These are phyloP conservation scores for Aspergillus leporis DNA, from an alignment of 495 filamentous ascomycete species.

Conservation along the genomic window DNA sequence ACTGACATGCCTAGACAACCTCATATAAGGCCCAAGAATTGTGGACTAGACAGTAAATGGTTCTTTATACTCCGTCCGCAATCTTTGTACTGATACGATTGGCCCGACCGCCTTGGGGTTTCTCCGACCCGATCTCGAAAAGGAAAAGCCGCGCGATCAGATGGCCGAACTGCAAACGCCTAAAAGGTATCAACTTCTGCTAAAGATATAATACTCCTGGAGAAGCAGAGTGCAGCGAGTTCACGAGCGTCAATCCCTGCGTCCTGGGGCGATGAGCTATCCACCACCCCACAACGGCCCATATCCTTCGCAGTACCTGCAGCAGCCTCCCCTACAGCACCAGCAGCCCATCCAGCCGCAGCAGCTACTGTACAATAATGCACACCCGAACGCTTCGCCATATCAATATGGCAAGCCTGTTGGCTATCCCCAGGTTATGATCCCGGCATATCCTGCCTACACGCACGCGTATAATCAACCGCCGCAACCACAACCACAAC, in stretches of 20 bases:
- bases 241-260: conserved; percentile 23
- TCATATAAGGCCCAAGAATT: too few species aligned
- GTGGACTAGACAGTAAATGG: too few species aligned
- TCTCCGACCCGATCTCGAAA: conserved; percentile 41
- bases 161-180: conserved; percentile 4
- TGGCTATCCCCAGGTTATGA: conserved; percentile 40
- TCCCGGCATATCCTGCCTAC: conserved; percentile 36
- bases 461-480: conserved; percentile 29
- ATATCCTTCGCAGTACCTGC: conserved; percentile 44
- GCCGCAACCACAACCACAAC: conserved; percentile 25
- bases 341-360: conserved; percentile 31
- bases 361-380: conserved; percentile 46
- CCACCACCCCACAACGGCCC: conserved; percentile 48
- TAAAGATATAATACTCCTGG: conserved; percentile 11
- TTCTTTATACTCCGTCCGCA: too few species aligned
- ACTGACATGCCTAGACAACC: too few species aligned
- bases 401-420: conserved; percentile 44
- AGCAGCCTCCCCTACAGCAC: conserved; percentile 28
- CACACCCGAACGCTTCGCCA: conserved; percentile 31
- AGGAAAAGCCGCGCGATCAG: conserved; percentile 20
- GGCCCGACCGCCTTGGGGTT: conserved; percentile 31
- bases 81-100: neutral
- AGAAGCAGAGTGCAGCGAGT: conserved; percentile 19
- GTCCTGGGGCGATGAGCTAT: conserved; percentile 50
- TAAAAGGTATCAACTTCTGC: neutral